These are phyloP conservation scores for Kwoniella heveanensis DNA, from an alignment of 768 basidiomycete species.

Conservation along the genomic window DNA sequence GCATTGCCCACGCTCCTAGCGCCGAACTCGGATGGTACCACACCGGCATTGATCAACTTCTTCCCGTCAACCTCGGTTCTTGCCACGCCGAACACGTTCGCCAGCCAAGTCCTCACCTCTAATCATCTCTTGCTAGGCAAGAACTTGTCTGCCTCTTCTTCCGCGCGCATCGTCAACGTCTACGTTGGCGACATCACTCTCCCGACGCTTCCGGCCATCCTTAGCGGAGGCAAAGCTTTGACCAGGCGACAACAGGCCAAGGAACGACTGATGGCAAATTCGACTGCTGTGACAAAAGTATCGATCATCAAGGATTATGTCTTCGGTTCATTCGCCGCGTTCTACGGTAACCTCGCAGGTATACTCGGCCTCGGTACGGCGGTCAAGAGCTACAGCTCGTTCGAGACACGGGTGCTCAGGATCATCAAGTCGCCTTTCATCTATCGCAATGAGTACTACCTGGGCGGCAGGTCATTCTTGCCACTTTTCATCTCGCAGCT, in stretches of 20 bases:
- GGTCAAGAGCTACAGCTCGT: conserved; percentile 28
- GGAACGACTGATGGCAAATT: conserved; percentile 11
- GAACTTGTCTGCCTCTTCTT: conserved; percentile 43
- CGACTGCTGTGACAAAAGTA: conserved; percentile 16
- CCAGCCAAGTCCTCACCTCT: conserved; percentile 43
- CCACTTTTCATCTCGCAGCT: conserved; percentile 28
- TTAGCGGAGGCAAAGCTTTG: conserved; percentile 22
- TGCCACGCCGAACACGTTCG: conserved; percentile 42
- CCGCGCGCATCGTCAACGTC: conserved; percentile 40
- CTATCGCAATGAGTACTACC: conserved; percentile 1
- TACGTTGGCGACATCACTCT: conserved; percentile 46
- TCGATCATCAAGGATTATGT: conserved; percentile 36
- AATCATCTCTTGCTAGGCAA: conserved; percentile 40
- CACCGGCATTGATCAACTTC: conserved; percentile 45
- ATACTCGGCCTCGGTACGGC: conserved; percentile 29
- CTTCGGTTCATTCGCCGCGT: conserved; percentile 17
- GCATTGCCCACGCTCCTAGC: conserved; percentile 49
- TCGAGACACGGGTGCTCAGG: conserved; percentile 33
- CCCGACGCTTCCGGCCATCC: conserved; percentile 30
- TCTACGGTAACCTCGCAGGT: conserved; percentile 27
- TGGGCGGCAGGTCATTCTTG: conserved; percentile 39
- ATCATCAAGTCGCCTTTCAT: conserved; percentile 26
- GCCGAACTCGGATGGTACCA: conserved; percentile 21
- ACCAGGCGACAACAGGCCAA: conserved; percentile 31
- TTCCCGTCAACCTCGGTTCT: conserved; percentile 46